Evolutionary conservation across 208 protist species (phyloP).

Genomic region (Crithidia brevicula): DNA sequence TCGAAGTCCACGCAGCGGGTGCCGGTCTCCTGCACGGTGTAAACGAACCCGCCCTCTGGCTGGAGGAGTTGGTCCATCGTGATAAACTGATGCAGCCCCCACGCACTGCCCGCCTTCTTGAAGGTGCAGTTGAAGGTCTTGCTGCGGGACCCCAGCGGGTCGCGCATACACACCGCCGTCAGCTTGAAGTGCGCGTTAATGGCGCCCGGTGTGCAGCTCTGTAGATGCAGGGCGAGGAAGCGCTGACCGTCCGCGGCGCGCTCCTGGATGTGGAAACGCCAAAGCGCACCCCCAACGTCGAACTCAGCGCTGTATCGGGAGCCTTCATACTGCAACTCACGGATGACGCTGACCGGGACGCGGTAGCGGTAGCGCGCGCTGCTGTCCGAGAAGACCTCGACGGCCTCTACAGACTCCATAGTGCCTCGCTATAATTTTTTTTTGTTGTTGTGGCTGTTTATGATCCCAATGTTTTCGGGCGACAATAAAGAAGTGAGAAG

Average conservation of each 20-base stretch:
- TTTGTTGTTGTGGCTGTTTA: not conserved
- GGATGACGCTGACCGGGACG: constrained; percentile 69
- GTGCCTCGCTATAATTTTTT: not conserved
- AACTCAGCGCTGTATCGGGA: constrained; percentile 86
- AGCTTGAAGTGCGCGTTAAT: constrained; percentile 81
- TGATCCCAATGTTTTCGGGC: too few species aligned
- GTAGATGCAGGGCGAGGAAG: constrained; percentile 84
- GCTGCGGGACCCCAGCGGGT: constrained; percentile 66
- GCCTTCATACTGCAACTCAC: constrained; percentile 60
- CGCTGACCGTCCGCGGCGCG: constrained; percentile 46
- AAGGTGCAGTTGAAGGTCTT: constrained; percentile 90
- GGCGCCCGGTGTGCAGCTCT: constrained; percentile 64
- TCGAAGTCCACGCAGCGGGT: constrained; percentile 77
- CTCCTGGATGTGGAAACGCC: constrained; percentile 88
- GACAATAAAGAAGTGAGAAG: too few species aligned
- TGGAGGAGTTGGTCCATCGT: constrained; percentile 56
- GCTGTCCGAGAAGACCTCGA: constrained; percentile 69
- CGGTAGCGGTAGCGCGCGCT: constrained; percentile 83
- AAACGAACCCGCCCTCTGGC: constrained; percentile 66
- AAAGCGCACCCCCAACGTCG: constrained; percentile 69
- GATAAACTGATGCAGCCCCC: constrained; percentile 91
- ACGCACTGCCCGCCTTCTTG: constrained; percentile 80
- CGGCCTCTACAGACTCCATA: constrained; percentile 67
- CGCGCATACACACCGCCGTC: constrained; percentile 58
- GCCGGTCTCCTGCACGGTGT: constrained; percentile 66